Conservation (phyloP, 2,329 filamentous ascomycete species). For the Neonectria hederae region DNA sequence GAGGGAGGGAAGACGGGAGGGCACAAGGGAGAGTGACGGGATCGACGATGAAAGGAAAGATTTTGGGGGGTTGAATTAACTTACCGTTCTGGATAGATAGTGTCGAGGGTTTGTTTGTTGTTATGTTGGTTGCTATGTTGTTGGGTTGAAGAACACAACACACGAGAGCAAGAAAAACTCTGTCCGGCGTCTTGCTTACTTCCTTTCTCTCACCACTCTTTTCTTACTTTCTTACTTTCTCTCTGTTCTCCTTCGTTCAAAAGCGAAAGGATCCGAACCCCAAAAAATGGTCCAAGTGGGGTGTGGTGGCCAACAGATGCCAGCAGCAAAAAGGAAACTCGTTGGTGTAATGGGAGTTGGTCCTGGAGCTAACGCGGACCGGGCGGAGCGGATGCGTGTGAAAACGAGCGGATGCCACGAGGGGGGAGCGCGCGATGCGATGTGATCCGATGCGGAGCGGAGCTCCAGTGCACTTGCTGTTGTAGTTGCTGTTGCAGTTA, state of each 20-base stretch:
- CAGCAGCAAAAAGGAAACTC: conserved; percentile 25
- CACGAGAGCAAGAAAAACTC: conserved; percentile 4
- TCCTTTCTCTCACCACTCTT: conserved; percentile 6
- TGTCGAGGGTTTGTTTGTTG: not conserved
- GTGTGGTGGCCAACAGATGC: conserved; percentile 36
- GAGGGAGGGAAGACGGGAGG: conserved; percentile 20
- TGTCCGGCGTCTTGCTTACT: conserved; percentile 12
- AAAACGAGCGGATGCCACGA: conserved; percentile 32
- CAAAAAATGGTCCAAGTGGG: conserved; percentile 34
- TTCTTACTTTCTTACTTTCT: conserved; percentile 14
- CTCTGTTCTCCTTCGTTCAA: conserved; percentile 13
- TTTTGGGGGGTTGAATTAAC: conserved; percentile 1
- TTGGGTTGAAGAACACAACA: conserved; percentile 1
- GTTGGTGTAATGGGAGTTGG: conserved; percentile 21
- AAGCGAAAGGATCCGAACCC: conserved; percentile 27
- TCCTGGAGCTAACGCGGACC: conserved; percentile 37
- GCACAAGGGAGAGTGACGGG: conserved; percentile 29
- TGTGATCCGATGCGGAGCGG: conserved; percentile 18
- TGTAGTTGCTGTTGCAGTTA: conserved; percentile 1
- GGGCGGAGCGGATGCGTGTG: conserved; percentile 30
- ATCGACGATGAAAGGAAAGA: conserved; percentile 8
- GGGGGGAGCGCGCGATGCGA: conserved; percentile 25
- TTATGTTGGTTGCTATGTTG: not conserved
- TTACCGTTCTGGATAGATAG: conserved; percentile 25
- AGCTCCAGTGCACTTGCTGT: conserved; percentile 19